Evolutionary conservation across 2,329 filamentous ascomycete genomes (phyloP), one percentile per base, ranked within the genome.

Genomic region (Pestalotiopsis sp.): DNA sequence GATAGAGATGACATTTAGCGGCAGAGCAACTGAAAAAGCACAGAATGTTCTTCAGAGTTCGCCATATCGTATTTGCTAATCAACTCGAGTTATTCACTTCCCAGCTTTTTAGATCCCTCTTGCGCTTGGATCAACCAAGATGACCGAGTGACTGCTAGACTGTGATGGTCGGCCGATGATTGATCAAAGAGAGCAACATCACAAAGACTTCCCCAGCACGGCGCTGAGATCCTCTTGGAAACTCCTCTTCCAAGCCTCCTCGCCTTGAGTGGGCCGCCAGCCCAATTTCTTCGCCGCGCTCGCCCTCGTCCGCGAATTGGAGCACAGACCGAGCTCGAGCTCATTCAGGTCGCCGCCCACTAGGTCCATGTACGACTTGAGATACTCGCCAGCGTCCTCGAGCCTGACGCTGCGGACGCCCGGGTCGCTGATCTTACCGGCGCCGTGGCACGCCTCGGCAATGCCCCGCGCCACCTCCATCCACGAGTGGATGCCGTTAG

Each of bases 401-500:
- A 83, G 69, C 0, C 68, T 65, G 13, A 81, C 67, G 14, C 70
- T 71, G 17, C 73, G 71, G 2, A 80, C 73, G 17, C 76, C 68
- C 1, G 69, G 69, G 3, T 76, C 76, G 38, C 75, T 68, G 49
- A 85, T 69, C 11, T 69, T 70, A 0, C 80, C 80, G 2, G 78
- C 70, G 27, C 73, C 73, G 12, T 74, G 70, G 2, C 77, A 78
- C 2, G 76, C 78, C 2, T 78, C 74, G 0, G 78, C 82, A 4
- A 84, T 76, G 2, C 73, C 70, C 45, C 80, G 71, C 1, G 80
- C 77, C 4, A 84, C 69, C 5, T 81, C 78, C 12, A 70, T 72
- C 83, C 83, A 86, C 1, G 75, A 76, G 70, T 82, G 78, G 3
- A 73, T 74, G 0, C 82, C 83, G 0, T 79, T 82, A 9, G 78